Base-by-base conservation (phyloP, 345 rosid species). In the Melaleuca quinquenervia region DNA sequence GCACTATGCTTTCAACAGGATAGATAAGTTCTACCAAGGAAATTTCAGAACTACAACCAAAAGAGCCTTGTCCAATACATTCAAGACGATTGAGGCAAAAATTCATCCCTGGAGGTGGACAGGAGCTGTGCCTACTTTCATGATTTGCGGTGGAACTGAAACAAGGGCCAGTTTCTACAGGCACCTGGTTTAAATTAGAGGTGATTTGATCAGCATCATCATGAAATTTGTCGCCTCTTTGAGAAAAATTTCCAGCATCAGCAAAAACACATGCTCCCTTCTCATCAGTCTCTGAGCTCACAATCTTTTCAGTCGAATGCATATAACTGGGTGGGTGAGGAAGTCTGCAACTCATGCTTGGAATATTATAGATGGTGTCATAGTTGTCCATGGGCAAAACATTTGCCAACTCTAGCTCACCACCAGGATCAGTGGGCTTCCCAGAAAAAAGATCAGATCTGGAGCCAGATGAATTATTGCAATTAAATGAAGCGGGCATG, bases 1-100 rank as follows among this genome's bases (percentile, higher is more conserved):
- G 90, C 20, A 87, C 87, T 88, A 96, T 93, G 90, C 86, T 93
- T 82, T 92, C 91, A 82, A 94, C 88, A 64, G 98, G 99, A 89
- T 92, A 80, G 78, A 96, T 91, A 91, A 96, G 98, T 87, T 95
- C 98, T 50, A 90, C 92, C 89, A 96, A 90, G 64, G 98, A 94
- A 88, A 95, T 88, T 84, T 85, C 89, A 85, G 91, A 87, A 83
- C 89, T 86, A 86, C 82, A 84, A 87, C 85, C 86, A 20, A 82
- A 74, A 84, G 94, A 90, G 82, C 53, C 87, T 49, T 85, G 86
- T 84, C 92, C 93, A 88, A 89, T 87, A 83, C 83, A 89, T 21
- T 92, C 90, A 85, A 95, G 99, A 50, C 93, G 96, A 82, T 95
- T 96, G 84, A 96, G 89, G 90, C 92, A 95, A 50, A 85, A 75